Conservation (phyloP, 169 alveolate genomes). For the Theileria orientalis region DNA sequence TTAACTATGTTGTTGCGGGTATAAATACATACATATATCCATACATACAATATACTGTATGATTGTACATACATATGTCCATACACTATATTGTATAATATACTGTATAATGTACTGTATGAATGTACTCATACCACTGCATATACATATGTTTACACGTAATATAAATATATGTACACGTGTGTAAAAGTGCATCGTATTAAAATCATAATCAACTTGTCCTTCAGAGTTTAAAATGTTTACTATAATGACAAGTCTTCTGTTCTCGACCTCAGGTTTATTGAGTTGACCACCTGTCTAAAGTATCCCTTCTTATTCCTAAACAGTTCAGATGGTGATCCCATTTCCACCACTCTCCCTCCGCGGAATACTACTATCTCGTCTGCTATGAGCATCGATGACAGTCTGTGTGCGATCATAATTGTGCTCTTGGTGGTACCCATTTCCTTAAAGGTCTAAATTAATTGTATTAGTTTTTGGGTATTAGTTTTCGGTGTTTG, state of each 20-base stretch:
- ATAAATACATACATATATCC: neutral
- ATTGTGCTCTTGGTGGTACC: constrained; percentile 82
- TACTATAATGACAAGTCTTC: neutral
- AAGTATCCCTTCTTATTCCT: constrained; percentile 52
- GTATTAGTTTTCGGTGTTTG: no score
- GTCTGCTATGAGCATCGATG: constrained; percentile 82
- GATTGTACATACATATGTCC: neutral
- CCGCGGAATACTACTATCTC: constrained; percentile 79
- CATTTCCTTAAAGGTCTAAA: constrained; percentile 52
- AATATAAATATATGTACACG: no score
- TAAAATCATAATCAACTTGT: no score
- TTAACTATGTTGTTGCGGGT: neutral
- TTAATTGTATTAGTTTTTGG: no score
- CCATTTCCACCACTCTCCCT: constrained; percentile 87
- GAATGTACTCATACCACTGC: no score
- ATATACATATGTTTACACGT: no score
- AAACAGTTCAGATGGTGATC: constrained; percentile 81
- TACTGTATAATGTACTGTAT: no score
- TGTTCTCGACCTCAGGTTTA: constrained; percentile 62
- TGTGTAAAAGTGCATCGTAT: neutral
- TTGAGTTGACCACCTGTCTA: constrained; percentile 65
- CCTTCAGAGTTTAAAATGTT: no score
- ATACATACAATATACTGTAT: neutral
- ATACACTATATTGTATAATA: neutral
- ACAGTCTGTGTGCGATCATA: constrained; percentile 89